These are phyloP conservation scores for Arthrobotrys megalospora DNA, from an alignment of 2,329 filamentous ascomycete genomes.

Conservation along the genomic window DNA sequence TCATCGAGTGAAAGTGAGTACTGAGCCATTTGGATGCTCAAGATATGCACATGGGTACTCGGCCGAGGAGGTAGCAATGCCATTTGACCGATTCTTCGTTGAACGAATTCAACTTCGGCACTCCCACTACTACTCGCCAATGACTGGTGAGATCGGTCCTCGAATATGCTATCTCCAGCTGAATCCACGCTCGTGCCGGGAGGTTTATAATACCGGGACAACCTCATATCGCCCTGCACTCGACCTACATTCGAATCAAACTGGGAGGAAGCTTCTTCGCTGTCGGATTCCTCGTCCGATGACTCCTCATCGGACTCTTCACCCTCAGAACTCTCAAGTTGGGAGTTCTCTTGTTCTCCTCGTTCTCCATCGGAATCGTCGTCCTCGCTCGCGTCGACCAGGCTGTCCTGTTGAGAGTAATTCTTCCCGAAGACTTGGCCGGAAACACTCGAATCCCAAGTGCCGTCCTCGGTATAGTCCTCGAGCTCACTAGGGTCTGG, in stretches of 20 bases:
- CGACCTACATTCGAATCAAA: no score
- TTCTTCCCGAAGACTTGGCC: not conserved
- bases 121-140: conserved; percentile 65
- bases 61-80: conserved; percentile 66
- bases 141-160: not conserved
- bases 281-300: not conserved
- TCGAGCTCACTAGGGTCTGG: conserved; percentile 33
- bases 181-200: not conserved
- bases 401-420: not conserved
- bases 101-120: conserved; percentile 63
- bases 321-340: not conserved
- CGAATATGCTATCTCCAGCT: conserved; percentile 11
- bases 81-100: conserved; percentile 34
- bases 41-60: conserved; percentile 39
- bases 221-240: no score
- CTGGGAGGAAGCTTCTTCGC: not conserved
- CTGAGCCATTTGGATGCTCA: conserved; percentile 77
- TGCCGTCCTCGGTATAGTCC: conserved; percentile 33
- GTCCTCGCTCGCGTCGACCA: conserved; percentile 14
- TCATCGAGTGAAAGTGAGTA: conserved; percentile 76
- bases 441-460: conserved; percentile 4
- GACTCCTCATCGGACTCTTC: not conserved
- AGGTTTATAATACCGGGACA: no score
- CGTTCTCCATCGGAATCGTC: conserved; percentile 18
- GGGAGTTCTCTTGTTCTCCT: conserved; percentile 15